These are phyloP conservation scores for Trametes punicea DNA, from an alignment of 768 basidiomycete genomes.

Conservation along the genomic window DNA sequence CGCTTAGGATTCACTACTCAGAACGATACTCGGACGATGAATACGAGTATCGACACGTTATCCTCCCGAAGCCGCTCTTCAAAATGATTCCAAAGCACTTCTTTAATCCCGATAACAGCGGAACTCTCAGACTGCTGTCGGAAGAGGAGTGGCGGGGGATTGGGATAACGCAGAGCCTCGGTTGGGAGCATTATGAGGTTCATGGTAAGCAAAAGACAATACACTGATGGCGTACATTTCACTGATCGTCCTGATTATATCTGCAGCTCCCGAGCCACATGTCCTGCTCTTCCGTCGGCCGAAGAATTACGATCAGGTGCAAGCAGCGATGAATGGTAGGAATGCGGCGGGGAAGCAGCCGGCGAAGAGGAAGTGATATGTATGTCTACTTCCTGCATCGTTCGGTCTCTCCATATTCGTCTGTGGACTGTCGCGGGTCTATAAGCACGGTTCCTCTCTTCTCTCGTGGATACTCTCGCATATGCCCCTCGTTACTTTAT, in stretches of 20 bases:
- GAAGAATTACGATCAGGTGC: conserved; percentile 51
- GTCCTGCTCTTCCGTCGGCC: conserved; percentile 88
- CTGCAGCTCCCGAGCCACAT: conserved; percentile 83
- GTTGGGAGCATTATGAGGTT: conserved; percentile 98
- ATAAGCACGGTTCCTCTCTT: background rate
- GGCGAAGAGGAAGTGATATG: conserved; percentile 38
- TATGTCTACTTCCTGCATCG: background rate
- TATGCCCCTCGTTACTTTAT: conserved; percentile 6
- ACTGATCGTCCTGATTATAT: background rate
- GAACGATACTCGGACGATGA: conserved; percentile 90
- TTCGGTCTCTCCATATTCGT: conserved; percentile 1
- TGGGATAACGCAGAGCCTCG: conserved; percentile 92
- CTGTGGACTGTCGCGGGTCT: conserved; percentile 7
- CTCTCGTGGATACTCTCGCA: conserved; percentile 8
- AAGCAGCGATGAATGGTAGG: conserved; percentile 16
- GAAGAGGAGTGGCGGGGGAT: conserved; percentile 96
- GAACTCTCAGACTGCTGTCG: conserved; percentile 74
- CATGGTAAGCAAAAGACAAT: conserved; percentile 62
- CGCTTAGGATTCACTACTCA: conserved; percentile 78
- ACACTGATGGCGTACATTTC: background rate
- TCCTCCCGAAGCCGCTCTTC: conserved; percentile 90
- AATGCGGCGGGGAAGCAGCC: conserved; percentile 35
- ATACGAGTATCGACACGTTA: conserved; percentile 97
- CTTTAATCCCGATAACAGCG: conserved; percentile 69
- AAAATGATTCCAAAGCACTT: conserved; percentile 89